Evolutionary conservation across 192 early-diverging fungal genomes (phyloP).

Genomic region (Coemansia sp.): DNA sequence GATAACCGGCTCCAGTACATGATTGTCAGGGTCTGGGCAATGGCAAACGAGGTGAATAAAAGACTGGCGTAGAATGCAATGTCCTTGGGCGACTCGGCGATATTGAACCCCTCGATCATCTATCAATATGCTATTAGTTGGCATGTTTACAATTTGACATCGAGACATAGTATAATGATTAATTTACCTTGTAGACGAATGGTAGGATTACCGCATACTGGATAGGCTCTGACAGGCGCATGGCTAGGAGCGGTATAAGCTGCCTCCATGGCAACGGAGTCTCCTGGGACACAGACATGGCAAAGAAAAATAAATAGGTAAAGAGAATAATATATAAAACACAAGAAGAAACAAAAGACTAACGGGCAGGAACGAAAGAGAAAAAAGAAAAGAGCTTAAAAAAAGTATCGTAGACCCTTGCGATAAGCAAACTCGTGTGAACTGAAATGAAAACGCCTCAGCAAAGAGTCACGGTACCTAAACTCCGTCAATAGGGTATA

Average conservation of each 20-base stretch:
- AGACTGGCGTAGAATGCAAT: slow-evolving; percentile 76
- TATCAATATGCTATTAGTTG: not conserved
- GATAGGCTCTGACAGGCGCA: slow-evolving; percentile 69
- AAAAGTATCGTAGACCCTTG: no score
- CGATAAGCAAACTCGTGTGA: not conserved
- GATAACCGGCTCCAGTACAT: slow-evolving; percentile 76
- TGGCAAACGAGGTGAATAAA: slow-evolving; percentile 56
- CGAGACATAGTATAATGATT: not conserved
- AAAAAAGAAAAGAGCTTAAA: no score
- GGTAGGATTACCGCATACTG: slow-evolving; percentile 75
- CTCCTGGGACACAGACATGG: not conserved
- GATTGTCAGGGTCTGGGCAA: slow-evolving; percentile 56
- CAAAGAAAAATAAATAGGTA: not conserved
- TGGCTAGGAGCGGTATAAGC: slow-evolving; percentile 29
- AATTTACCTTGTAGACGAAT: not conserved
- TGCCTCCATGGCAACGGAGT: slow-evolving; percentile 54
- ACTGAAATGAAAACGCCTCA: not conserved
- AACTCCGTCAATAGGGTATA: not conserved
- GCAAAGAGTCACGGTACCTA: not conserved
- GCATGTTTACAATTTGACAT: no score
- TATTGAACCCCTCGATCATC: slow-evolving; percentile 23
- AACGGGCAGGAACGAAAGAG: not conserved
- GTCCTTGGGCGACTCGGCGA: slow-evolving; percentile 73
- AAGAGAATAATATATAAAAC: slow-evolving; percentile 1
- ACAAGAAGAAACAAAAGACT: slow-evolving; percentile 9